Base-by-base conservation (phyloP, 2,329 filamentous ascomycete genomes). In the Aureobasidium sp. region DNA sequence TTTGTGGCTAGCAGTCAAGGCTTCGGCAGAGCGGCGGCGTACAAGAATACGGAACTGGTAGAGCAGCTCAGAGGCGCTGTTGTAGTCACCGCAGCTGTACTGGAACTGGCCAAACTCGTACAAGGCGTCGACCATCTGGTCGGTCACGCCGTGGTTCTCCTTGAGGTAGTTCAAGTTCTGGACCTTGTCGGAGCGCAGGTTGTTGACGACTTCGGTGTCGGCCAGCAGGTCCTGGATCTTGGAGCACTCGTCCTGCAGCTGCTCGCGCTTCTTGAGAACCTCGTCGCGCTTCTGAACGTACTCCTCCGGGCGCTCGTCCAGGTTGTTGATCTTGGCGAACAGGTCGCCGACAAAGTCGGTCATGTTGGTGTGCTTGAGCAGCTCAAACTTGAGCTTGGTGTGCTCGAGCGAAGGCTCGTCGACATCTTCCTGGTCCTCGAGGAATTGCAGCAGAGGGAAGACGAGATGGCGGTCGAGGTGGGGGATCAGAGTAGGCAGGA, bases 351-450 rank as follows among this genome's bases (percentile, higher is more conserved):
- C 90, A 75, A 96, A 99, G 78, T 99, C 94, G 71, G 89, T 94
- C 94, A 99, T 99, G 82, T 97, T 97, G 72, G 94, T 97, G 76
- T 91, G 87, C 81, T 96, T 93, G 69, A 99, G 86, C 63, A 99
- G 86, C 78, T 93, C 88, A 76, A 93, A 96, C 78, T 96, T 96
- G 70, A 91, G 87, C 74, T 89, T 85, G 66, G 88, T 87, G 70
- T 96, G 87, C 71, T 82, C 81, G 70, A 81, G 81, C 62, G 84
- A 78, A 76, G 82, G 71, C 68, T 96, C 88, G 75, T 90, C 88
- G 73, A 88, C 86, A 70, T 87, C 87, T 71, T 88, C 84, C 75
- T 90, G 87, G 73, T 88, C 87, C 72, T 87, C 87, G 71, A 89
- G 84, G 78, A 96, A 97, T 80, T 97, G 92, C 74, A 99, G 87